Conservation (phyloP, 2,329 filamentous ascomycete genomes). For the Alternaria sp. region DNA sequence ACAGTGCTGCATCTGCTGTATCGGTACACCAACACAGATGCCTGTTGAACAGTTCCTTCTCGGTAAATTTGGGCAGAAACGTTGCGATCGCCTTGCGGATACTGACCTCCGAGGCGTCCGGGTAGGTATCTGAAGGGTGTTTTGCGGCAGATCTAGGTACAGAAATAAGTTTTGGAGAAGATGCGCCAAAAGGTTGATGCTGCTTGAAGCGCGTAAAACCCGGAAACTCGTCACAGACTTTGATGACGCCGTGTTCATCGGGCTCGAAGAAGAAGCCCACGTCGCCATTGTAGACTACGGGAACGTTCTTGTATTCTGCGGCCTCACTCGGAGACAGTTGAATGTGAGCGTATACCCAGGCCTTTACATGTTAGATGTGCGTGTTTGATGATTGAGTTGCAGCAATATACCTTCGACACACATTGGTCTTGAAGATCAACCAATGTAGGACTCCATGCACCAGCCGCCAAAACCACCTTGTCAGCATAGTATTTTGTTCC, state of each 20-base stretch:
- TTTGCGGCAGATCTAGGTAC: constrained; percentile 58
- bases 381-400: background rate
- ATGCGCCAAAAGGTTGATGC: constrained; percentile 56
- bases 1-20: constrained; percentile 69
- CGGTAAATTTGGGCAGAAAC: constrained; percentile 56
- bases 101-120: constrained; percentile 56
- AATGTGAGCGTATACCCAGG: constrained; percentile 65
- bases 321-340: constrained; percentile 59
- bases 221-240: constrained; percentile 67
- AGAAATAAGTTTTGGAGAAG: constrained; percentile 62
- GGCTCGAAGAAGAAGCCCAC: constrained; percentile 63
- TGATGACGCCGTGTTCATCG: constrained; percentile 56
- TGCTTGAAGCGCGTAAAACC: constrained; percentile 53
- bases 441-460: constrained; percentile 42
- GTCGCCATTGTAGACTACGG: constrained; percentile 63
- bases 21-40: constrained; percentile 68
- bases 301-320: constrained; percentile 60
- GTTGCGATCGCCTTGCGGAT: constrained; percentile 46
- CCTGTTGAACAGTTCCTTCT: constrained; percentile 55
- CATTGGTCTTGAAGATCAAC: constrained; percentile 43
- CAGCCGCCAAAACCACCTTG: constrained; percentile 57
- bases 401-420: constrained; percentile 62
- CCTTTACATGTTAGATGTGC: constrained; percentile 29
- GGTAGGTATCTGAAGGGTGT: constrained; percentile 56
- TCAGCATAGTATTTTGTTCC: constrained; percentile 55